These are phyloP conservation scores for Rosa hybrid DNA, from an alignment of 331 rosid species.

Conservation along the genomic window DNA sequence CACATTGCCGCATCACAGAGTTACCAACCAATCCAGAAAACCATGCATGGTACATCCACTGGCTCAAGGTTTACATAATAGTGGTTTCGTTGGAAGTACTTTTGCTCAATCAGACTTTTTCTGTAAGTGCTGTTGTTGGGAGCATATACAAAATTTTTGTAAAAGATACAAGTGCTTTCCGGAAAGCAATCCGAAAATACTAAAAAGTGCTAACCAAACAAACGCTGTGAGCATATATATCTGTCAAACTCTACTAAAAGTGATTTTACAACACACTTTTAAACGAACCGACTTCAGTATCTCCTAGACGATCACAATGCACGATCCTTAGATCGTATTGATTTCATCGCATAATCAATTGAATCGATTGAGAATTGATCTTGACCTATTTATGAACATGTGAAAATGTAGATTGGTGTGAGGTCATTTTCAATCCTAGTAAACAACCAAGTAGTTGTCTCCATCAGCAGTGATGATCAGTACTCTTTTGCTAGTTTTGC, in stretches of 20 bases:
- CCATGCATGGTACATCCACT: not conserved
- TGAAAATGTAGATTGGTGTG: conserved; percentile 2
- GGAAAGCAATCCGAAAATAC: not conserved
- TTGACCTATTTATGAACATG: not conserved
- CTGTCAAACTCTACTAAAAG: not conserved
- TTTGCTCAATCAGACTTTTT: not conserved
- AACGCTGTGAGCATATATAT: too few relatives aligned
- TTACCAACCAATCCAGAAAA: conserved; percentile 2
- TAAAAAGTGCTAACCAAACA: too few relatives aligned
- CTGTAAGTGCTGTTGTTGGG: not conserved
- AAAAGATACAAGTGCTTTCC: not conserved
- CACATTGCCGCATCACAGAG: conserved; percentile 5
- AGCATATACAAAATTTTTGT: not conserved
- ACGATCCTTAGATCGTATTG: not conserved
- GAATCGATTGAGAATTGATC: not conserved
- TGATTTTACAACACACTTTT: not conserved
- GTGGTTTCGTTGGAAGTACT: not conserved
- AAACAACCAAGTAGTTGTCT: conserved; percentile 1
- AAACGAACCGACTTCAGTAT: not conserved
- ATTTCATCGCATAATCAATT: not conserved
- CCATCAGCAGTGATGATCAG: not conserved
- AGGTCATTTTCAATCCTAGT: conserved; percentile 13
- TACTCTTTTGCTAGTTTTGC: conserved; percentile 6
- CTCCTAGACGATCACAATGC: not conserved
- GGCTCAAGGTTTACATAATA: not conserved